Base-by-base conservation (phyloP, 306 rosid genomes). In the Pterocarpus macrocarpus region DNA sequence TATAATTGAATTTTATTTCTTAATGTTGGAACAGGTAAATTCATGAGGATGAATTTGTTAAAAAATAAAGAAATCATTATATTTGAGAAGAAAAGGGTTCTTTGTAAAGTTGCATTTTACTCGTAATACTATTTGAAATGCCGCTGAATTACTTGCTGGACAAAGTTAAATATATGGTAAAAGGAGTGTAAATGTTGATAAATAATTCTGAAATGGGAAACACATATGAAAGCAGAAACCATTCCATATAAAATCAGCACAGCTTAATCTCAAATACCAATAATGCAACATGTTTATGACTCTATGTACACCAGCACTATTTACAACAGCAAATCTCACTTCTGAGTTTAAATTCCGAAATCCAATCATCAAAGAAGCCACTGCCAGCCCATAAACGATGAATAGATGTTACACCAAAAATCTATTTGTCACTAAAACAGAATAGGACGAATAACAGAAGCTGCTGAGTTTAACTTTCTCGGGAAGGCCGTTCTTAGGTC, bases 251-350 rank as follows among this genome's bases (percentile, higher is more conserved):
- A 72, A 67, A 62, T 73, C 71, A 68, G 6, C 66, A 11, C 41
- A 3, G 8, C 56, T 70, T 30, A 79, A 67, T 77, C 74, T 59
- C 58, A 81, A 75, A 76, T 65, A 6, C 67, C 73, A 83, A 59
- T 22, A 69, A 57, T 83, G 75, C 84, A 68, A 76, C 74, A 7
- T 28, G 56, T 79, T 30, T 79, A 73, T 22, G 28, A 22, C 28
- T 22, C 28, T 22, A 22, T 85, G 41, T 75, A 77, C 89, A 78
- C 22, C 68, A 77, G 33, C 70, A 81, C 68, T 63, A 83, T 69
- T 35, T 81, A 70, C 87, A 85, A 13, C 58, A 80, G 16, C 56
- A 75, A 68, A 80, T 44, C 52, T 63, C 81, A 35, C 86, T 7
- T 44, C 73, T 70, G 33, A 22, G 39, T 67, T 76, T 62, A 38